Evolutionary conservation across 306 rosid species (phyloP), one percentile per base, ranked within the genome.

Genomic region (Vigna reflexopilosa): DNA sequence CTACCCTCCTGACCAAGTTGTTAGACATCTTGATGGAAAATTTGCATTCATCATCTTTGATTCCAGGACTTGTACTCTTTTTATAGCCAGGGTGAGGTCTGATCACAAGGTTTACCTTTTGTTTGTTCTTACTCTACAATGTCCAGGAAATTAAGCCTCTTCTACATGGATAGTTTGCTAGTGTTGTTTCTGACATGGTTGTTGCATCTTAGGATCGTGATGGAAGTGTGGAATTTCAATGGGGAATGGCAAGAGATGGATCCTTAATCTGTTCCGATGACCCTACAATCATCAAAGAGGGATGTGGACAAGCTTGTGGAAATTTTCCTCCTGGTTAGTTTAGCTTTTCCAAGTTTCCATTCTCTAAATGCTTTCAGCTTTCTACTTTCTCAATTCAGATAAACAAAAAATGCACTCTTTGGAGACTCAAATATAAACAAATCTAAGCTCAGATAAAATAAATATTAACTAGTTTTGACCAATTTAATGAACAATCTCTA

Each of bases 1-100:
- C 10, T 90, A 84, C 57, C 94, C 94, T 19, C 85, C 90, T 73
- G 90, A 90, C 58, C 90, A 84, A 88, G 85, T 90, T 66, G 86
- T 90, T 15, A 84, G 83, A 84, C 84, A 90, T 77, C 86, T 90
- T 28, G 82, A 84, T 36, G 91, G 94, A 50, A 86, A 90, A 55
- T 90, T 90, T 15, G 83, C 91, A 47, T 84, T 88, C 78, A 51
- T 86, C 30, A 78, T 90, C 82, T 90, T 90, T 63, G 94, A 90
- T 76, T 83, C 77, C 76, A 66, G 36, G 13, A 69, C 84, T 20
- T 52, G 12, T 73, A 82, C 83, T 73, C 81, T 90, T 34, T 84
- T 84, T 56, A 59, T 77, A 54, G 91, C 94, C 70, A 83, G 89
- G 86, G 91, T 87, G 73, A 57, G 89, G 70, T 56, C 12, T 58